These are phyloP conservation scores for Croton laevigatus DNA, from an alignment of 441 rosid genomes.

Conservation along the genomic window DNA sequence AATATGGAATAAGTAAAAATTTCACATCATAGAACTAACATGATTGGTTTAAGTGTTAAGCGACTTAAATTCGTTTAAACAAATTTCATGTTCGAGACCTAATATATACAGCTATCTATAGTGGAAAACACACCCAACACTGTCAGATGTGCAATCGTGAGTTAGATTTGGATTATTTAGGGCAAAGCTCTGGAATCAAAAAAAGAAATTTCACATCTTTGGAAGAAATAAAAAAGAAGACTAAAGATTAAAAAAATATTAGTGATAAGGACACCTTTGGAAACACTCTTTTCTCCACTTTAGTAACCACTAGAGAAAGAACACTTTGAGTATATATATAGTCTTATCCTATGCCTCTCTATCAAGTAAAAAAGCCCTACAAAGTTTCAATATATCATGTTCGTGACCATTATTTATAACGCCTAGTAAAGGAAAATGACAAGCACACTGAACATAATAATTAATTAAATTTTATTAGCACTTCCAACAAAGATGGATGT, in stretches of 20 bases:
- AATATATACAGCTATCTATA: no score
- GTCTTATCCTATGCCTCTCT: background rate
- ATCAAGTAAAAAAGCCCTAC: background rate
- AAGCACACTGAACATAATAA: no score
- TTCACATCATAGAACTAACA: no score
- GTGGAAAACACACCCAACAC: no score
- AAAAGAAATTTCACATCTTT: no score
- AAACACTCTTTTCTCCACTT: slow-evolving; percentile 14
- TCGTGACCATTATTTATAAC: background rate
- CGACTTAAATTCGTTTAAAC: no score
- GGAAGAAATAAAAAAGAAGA: background rate
- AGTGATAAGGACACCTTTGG: slow-evolving; percentile 11
- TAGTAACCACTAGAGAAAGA: slow-evolving; percentile 11
- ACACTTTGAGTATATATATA: background rate
- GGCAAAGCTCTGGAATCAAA: no score
- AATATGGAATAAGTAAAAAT: slow-evolving; percentile 19
- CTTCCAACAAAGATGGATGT: background rate
- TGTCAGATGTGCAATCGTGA: no score
- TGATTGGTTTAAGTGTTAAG: no score
- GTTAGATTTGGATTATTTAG: no score
- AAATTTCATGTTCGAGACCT: no score
- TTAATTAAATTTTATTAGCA: background rate
- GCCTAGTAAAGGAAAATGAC: slow-evolving; percentile 2
- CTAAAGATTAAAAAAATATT: background rate
- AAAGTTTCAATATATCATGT: background rate